phyloP scores from a whole-genome alignment of 768 basidiomycete genomes.

The Lepiota subincarnata region DNA sequence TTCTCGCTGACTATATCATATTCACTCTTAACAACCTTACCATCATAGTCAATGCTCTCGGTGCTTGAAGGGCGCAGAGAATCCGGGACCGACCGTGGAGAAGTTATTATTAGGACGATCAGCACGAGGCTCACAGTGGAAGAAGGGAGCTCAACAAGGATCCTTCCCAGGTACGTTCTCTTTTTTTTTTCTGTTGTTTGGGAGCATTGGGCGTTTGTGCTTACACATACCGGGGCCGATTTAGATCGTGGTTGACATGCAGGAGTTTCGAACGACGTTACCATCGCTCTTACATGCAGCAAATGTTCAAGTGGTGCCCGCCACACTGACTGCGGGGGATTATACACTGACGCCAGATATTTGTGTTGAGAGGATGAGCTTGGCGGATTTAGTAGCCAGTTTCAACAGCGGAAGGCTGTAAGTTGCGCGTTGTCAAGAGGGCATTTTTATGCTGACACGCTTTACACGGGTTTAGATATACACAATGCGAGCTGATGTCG shows the following conservation, averaged over 20 bases:
- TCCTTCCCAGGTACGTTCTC: slow-evolving; percentile 51
- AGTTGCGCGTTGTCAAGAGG: slow-evolving; percentile 28
- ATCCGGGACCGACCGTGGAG: slow-evolving; percentile 31
- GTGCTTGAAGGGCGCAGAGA: slow-evolving; percentile 67
- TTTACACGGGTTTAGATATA: slow-evolving; percentile 56
- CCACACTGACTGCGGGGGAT: slow-evolving; percentile 92
- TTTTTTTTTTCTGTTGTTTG: not conserved
- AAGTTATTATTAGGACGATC: slow-evolving; percentile 74
- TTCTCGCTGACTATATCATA: not conserved
- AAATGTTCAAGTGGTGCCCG: slow-evolving; percentile 76
- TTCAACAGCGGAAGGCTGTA: slow-evolving; percentile 93
- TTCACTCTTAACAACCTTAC: not conserved
- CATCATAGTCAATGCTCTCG: slow-evolving; percentile 77
- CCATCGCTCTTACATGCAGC: slow-evolving; percentile 88
- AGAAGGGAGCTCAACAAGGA: slow-evolving; percentile 61
- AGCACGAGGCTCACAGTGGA: slow-evolving; percentile 82
- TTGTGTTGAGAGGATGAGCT: slow-evolving; percentile 92
- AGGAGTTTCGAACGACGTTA: slow-evolving; percentile 91
- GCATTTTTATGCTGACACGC: not conserved
- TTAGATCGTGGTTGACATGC: slow-evolving; percentile 93
- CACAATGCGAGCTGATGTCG: slow-evolving; percentile 96
- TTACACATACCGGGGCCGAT: not conserved
- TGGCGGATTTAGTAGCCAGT: slow-evolving; percentile 88
- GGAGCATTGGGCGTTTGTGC: not conserved
- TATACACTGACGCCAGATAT: slow-evolving; percentile 95